Evolutionary conservation across 2,329 filamentous ascomycete species (phyloP), one percentile per base, ranked within the genome.

Genomic region (Aspergillus fijiensis): DNA sequence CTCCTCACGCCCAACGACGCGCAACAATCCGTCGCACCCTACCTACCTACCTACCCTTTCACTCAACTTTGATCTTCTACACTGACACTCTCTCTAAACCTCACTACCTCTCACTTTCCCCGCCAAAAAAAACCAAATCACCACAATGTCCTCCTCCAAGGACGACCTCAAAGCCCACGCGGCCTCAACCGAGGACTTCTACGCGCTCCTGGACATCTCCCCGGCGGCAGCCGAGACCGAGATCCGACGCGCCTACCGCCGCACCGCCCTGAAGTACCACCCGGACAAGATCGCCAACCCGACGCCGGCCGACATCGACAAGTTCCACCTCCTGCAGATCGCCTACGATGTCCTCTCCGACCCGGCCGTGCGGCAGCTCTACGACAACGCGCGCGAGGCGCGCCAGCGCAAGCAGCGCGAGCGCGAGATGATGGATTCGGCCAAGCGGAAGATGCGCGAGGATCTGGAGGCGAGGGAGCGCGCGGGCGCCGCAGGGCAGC

Each of bases 201-300:
- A 95, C 79, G 86, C 85, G 27, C 83, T 96, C 27, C 84, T 96
- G 16, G 84, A 84, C 58, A 81, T 95, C 53, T 80, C 86, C 58
- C 81, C 86, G 21, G 83, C 87, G 19, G 85, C 88, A 0, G 78
- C 83, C 21, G 88, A 89, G 58, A 79, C 86, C n/a, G 89, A 92
- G 63, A 89, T 96, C 69, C 88, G 91, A 64, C 87, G 89, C 66
- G 92, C 91, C 49, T 97, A 94, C 82, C 87, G 92, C 60, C 90
- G 91, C 69, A 88, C 89, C 31, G 92, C 92, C 3, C 82, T 96
- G n/a, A 92, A 91, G 71, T 92, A 93, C 80, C 94, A 98, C 75
- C 94, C 94, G 1, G 94, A 98, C 82, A 96, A 97, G 79, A 88
- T 93, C 58, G 85, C 88, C 64, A 86, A 85, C 55, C 80, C 83